Base-by-base conservation (phyloP, 306 rosid genomes). In the Purshia tridentata region DNA sequence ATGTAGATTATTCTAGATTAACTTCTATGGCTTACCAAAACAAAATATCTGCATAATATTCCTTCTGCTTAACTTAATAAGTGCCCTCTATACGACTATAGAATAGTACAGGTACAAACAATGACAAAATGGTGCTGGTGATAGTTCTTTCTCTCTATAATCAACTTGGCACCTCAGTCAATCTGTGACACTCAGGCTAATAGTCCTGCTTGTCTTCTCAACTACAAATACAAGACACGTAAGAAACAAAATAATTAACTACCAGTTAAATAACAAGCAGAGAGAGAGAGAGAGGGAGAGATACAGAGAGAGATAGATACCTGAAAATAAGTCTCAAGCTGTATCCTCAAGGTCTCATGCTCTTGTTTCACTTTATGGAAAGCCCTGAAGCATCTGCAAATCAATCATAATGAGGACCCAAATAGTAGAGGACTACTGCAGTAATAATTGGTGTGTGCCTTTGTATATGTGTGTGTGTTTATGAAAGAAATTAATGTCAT, bases 261-360 rank as follows among this genome's bases (percentile, higher is more conserved):
- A 23, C 15, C 37, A 19, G 16, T 40, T 66, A 11, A 0, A 6
- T 22, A 44, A 44, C 22, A 29, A 12, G 14, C 45, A 58, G 49
- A 44, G 48, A 29, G 35, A 18, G 40, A 56, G 23, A 49, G 53
- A 47, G 67, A 59, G 52, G 20, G 67, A 56, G 50, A 58, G 47
- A 74, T 14, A 47, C 62, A 59, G 52, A 35, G 67, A 56, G 50
- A 58, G 47, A 74, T 14, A 16, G 6, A 54, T 76, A 79, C 95
- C 97, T 88, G 81, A 72, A 91, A 87, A 73, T 88, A 91, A 65
- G 87, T 62, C 59, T 89, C 87, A 16, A 91, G 97, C 77, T 84
- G 80, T 71, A 64, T 78, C 84, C 76, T 91, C 81, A 91, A 62
- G 74, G 80, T 75, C 67, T 81, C 76, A 54, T 89, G 84, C 80